A percentile compares a stretch with the other conserved stretches of the same genome.
phyloP scores from a whole-genome alignment of 495 filamentous ascomycete species.

The Aspergillus funiculosus region DNA sequence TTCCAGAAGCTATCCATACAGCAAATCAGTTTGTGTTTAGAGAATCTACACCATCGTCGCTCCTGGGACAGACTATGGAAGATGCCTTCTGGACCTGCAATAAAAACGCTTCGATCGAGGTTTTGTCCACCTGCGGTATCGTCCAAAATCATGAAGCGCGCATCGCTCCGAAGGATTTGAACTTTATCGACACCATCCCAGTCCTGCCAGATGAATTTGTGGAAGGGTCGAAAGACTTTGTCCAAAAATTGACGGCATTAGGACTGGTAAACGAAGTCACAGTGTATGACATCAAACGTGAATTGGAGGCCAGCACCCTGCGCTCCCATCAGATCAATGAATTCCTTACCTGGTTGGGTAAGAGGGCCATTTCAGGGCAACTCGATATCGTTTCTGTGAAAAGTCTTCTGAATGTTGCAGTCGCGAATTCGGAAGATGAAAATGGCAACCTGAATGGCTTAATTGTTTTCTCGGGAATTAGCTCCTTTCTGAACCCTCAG shows the following conservation, averaged over 20 bases:
- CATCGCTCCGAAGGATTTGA: slow-evolving; percentile 71
- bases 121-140: slow-evolving; percentile 82
- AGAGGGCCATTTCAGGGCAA: slow-evolving; percentile 59
- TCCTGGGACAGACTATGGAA: slow-evolving; percentile 77
- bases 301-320: slow-evolving; percentile 71
- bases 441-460: slow-evolving; percentile 55
- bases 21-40: slow-evolving; percentile 71
- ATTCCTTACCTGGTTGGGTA: slow-evolving; percentile 77
- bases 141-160: slow-evolving; percentile 72
- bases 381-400: slow-evolving; percentile 58
- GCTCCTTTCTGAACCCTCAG: slow-evolving; percentile 62
- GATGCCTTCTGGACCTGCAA: slow-evolving; percentile 93
- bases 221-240: slow-evolving; percentile 57
- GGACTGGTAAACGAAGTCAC: slow-evolving; percentile 80
- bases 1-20: slow-evolving; percentile 71
- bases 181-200: slow-evolving; percentile 87
- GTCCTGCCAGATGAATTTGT: slow-evolving; percentile 72
- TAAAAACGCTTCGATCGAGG: slow-evolving; percentile 71
- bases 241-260: slow-evolving; percentile 69
- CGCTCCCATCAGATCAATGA: slow-evolving; percentile 65
- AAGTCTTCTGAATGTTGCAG: slow-evolving; percentile 68
- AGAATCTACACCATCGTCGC: slow-evolving; percentile 79
- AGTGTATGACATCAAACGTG: slow-evolving; percentile 73
- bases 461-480: slow-evolving; percentile 69
- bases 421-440: slow-evolving; percentile 68